Evolutionary conservation across 1,139 yeast species (phyloP), one percentile per base, ranked within the genome.

Genomic region (Pneumocystis wakefieldiae): DNA sequence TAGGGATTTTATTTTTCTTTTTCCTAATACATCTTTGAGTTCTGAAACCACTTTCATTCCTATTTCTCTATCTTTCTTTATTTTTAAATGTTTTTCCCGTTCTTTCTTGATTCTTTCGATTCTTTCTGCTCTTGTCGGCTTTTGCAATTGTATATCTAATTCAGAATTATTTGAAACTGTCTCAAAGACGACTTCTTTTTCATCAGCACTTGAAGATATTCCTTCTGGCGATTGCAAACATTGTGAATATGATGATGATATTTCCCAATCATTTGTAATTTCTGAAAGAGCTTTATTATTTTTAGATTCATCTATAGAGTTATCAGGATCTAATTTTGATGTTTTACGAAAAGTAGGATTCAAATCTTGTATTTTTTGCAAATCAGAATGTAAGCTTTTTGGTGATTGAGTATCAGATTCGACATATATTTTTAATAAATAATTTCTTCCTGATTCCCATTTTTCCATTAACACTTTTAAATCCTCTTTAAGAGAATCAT

Each of bases 401-500:
- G 36, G 17, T 12, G 41, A 2, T 29, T 12, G 14, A 3, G 14
- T 57, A 17, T 37, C n/a, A 37, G 59, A 29, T 24, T 48, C 28
- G 24, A 15, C 28, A 24, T 17, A 10, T n/a, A 24, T 24, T 35
- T 39, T 32, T 38, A 29, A 32, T 32, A 59, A 65, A n/a, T 63
- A 62, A 24, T 63, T 66, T 38, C 64, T 60, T 2, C 74, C 73
- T 10, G 67, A 64, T 63, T 73, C 70, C 77, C 76, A 75, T 24
- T 69, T 68, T 8, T 67, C 69, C 57, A 73, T 64, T 35, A 74
- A 68, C 2, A 68, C 63, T 59, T 70, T 68, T 53, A 74, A 67
- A 61, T 74, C 76, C 7, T 65, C 66, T 19, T 76, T 76, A 28
- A 74, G 65, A 36, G 67, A 63, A 41, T 70, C 71, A 66, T 73